phyloP scores from a whole-genome alignment of 345 rosid species.

The Cardamine resedifolia region DNA sequence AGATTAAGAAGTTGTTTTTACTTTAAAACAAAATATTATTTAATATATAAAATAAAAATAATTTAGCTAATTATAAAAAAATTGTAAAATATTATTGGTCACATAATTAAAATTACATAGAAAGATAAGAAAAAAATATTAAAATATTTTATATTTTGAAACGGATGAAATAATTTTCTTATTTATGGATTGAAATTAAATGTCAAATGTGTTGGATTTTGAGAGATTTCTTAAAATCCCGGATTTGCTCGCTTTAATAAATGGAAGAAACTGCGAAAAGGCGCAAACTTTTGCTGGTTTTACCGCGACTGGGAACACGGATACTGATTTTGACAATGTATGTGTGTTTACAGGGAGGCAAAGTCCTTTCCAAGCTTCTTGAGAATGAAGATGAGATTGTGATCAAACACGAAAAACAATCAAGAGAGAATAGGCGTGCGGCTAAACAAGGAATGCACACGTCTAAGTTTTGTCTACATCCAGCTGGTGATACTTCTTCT shows the following conservation, averaged over 20 bases:
- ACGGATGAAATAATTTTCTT: not conserved
- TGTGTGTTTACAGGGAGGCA: no score
- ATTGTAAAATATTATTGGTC: no score
- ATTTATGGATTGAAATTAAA: constrained; percentile 2
- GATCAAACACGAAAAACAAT: constrained; percentile 77
- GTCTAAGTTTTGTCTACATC: constrained; percentile 85
- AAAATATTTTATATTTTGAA: no score
- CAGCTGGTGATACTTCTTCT: constrained; percentile 88
- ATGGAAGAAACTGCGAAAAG: not conserved
- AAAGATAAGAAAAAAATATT: no score
- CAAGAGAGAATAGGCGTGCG: constrained; percentile 74
- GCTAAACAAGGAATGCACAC: constrained; percentile 79
- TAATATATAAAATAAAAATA: no score
- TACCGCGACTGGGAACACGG: not conserved
- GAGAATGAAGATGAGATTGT: constrained; percentile 67
- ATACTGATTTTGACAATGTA: not conserved
- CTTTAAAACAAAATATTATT: no score
- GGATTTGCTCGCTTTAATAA: not conserved
- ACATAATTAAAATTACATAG: no score
- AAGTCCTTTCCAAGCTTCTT: constrained; percentile 70
- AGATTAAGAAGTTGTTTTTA: no score
- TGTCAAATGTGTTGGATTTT: not conserved
- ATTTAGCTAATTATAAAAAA: no score
- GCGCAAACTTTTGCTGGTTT: not conserved
- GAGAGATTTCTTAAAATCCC: not conserved